phyloP scores from a whole-genome alignment of 73 alveolate genomes.

The Tetrahymena malaccensis region DNA sequence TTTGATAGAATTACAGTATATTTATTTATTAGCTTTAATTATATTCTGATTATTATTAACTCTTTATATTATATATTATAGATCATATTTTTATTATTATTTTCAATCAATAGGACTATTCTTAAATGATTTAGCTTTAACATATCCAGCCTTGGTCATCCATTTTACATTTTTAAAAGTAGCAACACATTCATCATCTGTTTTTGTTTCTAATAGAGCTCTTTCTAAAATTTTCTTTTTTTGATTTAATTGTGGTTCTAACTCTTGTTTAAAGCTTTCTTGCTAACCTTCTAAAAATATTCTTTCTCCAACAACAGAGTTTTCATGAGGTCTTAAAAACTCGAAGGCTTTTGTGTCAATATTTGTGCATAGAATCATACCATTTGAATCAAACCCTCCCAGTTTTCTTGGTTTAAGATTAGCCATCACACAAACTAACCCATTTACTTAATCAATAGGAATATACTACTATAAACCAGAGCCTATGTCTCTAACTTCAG shows the following conservation, averaged over 20 bases:
- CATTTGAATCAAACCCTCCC: constrained; percentile 89
- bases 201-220: not conserved
- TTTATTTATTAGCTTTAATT: not conserved
- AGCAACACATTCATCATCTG: constrained; percentile 25
- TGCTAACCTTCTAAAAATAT: constrained; percentile 45
- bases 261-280: constrained; percentile 13
- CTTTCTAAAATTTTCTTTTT: constrained; percentile 41
- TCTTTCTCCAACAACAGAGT: constrained; percentile 76
- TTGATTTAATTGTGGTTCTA: constrained; percentile 51
- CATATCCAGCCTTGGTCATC: not conserved
- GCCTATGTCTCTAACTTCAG: constrained; percentile 87
- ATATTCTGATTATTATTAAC: not conserved
- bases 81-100: no score
- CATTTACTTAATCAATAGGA: constrained; percentile 84
- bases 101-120: not conserved
- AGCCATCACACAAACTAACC: constrained; percentile 80
- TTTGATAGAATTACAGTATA: no score
- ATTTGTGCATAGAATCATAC: constrained; percentile 86
- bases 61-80: no score
- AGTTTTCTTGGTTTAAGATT: constrained; percentile 88
- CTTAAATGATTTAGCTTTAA: not conserved
- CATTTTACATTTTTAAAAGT: constrained; percentile 11
- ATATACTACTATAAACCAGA: constrained; percentile 81
- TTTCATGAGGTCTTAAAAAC: constrained; percentile 90
- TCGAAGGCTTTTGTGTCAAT: constrained; percentile 71